phyloP scores from a whole-genome alignment of 805 yeast genomes.

The Zygoascus ofunaensis region DNA sequence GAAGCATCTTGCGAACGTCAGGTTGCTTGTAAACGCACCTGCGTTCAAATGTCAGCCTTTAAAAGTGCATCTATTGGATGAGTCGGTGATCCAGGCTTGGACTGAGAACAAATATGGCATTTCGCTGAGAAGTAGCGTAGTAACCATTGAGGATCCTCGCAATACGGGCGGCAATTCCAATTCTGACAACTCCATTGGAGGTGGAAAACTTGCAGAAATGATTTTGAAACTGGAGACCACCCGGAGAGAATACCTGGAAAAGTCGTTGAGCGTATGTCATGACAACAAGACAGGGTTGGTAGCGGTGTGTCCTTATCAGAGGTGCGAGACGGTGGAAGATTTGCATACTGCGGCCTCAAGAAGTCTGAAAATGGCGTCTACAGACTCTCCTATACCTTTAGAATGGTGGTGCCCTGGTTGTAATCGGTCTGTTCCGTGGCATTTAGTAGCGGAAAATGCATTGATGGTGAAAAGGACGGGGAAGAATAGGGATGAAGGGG shows the following conservation, averaged over 20 bases:
- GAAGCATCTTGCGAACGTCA: conserved; percentile 21
- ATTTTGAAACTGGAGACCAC: background rate
- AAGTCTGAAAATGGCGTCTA: background rate
- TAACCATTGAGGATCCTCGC: conserved; percentile 8
- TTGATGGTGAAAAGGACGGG: background rate
- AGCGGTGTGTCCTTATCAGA: conserved; percentile 8
- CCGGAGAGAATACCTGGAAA: background rate
- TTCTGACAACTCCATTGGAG: conserved; percentile 12
- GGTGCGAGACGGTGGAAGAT: conserved; percentile 5
- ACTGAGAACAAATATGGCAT: conserved; percentile 19
- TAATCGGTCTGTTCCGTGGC: conserved; percentile 7
- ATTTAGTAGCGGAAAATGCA: conserved; percentile 8
- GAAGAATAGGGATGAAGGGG: background rate
- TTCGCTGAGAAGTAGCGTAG: conserved; percentile 8
- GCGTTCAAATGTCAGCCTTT: conserved; percentile 22
- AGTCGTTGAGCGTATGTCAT: background rate
- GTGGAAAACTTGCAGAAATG: conserved; percentile 8
- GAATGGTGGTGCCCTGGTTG: conserved; percentile 14
- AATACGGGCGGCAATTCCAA: background rate
- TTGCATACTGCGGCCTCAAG: conserved; percentile 7
- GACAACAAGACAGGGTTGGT: background rate
- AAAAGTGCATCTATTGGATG: conserved; percentile 22
- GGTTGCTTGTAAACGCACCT: conserved; percentile 20
- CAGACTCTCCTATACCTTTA: conserved; percentile 8
- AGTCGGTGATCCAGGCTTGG: conserved; percentile 21